These are phyloP conservation scores for Platanthera zijinensis DNA, from an alignment of 106 monocot species.

Conservation along the genomic window DNA sequence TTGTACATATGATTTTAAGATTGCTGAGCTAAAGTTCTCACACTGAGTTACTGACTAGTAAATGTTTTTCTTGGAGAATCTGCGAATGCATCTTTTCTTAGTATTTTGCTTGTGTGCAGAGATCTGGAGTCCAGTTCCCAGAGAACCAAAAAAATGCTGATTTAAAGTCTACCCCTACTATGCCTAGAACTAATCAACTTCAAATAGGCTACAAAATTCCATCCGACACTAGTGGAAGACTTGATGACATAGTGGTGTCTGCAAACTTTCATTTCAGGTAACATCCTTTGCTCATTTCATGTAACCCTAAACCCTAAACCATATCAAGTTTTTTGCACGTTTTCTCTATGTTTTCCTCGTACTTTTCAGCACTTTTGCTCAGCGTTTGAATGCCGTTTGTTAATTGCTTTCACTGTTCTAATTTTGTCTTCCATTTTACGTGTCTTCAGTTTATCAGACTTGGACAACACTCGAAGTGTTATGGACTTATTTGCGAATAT, in stretches of 20 bases:
- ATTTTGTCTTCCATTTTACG: background rate
- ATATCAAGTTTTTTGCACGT: background rate
- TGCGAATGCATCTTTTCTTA: background rate
- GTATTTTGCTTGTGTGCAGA: slow-evolving; percentile 21
- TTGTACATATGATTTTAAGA: background rate
- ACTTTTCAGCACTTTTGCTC: background rate
- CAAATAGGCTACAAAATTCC: slow-evolving; percentile 27
- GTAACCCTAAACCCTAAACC: too few species aligned
- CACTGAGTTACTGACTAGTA: background rate
- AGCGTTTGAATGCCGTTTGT: background rate
- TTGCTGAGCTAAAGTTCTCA: background rate
- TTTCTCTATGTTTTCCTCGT: background rate
- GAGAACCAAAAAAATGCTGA: slow-evolving; percentile 30
- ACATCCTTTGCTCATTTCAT: background rate
- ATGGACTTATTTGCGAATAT: slow-evolving; percentile 63
- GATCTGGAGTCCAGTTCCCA: slow-evolving; percentile 61
- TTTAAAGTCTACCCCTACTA: slow-evolving; percentile 29
- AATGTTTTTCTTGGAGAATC: background rate
- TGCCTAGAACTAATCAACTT: slow-evolving; percentile 9
- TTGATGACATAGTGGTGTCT: slow-evolving; percentile 44
- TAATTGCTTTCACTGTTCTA: background rate
- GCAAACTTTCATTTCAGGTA: slow-evolving; percentile 58
- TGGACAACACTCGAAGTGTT: slow-evolving; percentile 39
- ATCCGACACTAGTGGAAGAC: slow-evolving; percentile 20
- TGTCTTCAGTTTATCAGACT: slow-evolving; percentile 40